A percentile compares a stretch with the other conserved stretches of the same genome.
phyloP scores from a whole-genome alignment of 73 alveolate genomes.

The Paramecium sonneborni region DNA sequence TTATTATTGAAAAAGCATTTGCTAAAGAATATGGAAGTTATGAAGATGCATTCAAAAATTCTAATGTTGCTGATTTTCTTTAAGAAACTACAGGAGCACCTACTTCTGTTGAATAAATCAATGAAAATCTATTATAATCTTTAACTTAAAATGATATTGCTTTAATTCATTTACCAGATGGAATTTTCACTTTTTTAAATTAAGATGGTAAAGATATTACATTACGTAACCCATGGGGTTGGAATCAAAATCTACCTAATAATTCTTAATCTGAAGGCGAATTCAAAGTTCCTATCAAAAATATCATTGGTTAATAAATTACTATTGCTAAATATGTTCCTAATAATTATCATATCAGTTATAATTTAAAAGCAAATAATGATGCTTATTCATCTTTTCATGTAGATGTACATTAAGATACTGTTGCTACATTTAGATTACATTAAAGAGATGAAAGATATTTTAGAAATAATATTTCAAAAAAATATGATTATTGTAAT shows the following conservation, averaged over 20 bases:
- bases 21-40: slow-evolving; percentile 49
- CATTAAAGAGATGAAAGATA: slow-evolving; percentile 42
- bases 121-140: not conserved
- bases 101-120: not conserved
- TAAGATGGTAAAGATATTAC: not conserved
- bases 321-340: not conserved
- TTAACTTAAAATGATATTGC: not conserved
- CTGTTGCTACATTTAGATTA: not conserved
- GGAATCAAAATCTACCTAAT: not conserved
- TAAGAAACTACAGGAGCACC: slow-evolving; percentile 22
- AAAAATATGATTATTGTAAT: slow-evolving; percentile 13
- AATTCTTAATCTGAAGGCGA: slow-evolving; percentile 12
- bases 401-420: not conserved
- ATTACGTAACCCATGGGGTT: slow-evolving; percentile 41
- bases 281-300: not conserved
- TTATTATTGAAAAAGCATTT: slow-evolving; percentile 11
- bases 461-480: not conserved
- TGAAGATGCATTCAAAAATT: not conserved
- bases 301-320: not conserved
- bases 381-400: slow-evolving; percentile 30
- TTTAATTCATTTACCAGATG: not conserved
- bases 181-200: not conserved
- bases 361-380: not conserved
- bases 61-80: not conserved
- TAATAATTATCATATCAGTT: not conserved